Evolutionary conservation across 495 filamentous ascomycete genomes (phyloP), one percentile per base, ranked within the genome.

Genomic region (Tricharina praecox): DNA sequence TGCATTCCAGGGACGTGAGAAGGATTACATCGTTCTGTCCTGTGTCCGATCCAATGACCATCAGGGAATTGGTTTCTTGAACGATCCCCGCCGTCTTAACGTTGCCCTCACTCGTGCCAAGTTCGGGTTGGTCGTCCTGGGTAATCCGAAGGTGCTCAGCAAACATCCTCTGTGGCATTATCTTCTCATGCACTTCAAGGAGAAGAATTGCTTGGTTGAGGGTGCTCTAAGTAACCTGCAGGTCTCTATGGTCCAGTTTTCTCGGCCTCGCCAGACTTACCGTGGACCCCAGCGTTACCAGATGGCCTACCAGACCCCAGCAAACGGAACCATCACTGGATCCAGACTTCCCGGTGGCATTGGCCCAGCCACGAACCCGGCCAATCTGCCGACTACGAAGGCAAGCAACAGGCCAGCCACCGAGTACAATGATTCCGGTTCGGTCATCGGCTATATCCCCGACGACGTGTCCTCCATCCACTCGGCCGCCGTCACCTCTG

Each of bases 91-190:
- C 53, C 92, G 90, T 70, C 78, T 99, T 55, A 99, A 99, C 61
- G 90, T 99, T n/a, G 90, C 90, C 13, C 75, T 99, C 43, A 99
- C 90, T 42, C 83, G 90, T 62, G 92, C 90, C 33, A 94, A 94
- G 65, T 99, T 82, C 63, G 90, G 90, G 39, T 66, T 95, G 43
- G 90, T 93, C 37, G 93, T 99, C 50, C 77, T 99, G 15, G 90
- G 92, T 39, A 99, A 99, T 61, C 90, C 90, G 7, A 99, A 99
- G 67, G 90, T 99, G 34, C 65, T 99, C 30, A 87, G 85, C 20
- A 99, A 96, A 67, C 90, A 99, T 63, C 90, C 93, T 40, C 68
- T 99, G 13, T 99, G 90, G 90, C 92, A 99, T 57, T 88, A 85
- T 61, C 77, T 99, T 18, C 70, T 99, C 7, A 70, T 93, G 21